Evolutionary conservation across 169 alveolate genomes (phyloP), one percentile per base, ranked within the genome.

Genomic region (Cryptosporidium viatorum): DNA sequence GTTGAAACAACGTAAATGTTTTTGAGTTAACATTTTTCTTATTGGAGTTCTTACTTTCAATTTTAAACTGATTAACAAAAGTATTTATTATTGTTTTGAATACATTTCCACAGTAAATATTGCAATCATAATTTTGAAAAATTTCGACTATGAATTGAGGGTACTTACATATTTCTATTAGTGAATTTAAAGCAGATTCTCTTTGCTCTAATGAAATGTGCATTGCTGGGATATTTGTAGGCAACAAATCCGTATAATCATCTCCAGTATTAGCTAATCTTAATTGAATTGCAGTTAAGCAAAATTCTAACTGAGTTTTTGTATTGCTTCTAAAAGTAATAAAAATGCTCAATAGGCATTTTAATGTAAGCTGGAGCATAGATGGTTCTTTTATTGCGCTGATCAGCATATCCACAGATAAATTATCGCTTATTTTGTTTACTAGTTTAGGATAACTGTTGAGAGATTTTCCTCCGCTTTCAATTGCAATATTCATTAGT

Each of bases 121-220:
- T 48, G 16, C 89, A 80, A 29, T 80, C 89, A 16, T 60, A 80
- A 50, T 80, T 80, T 67, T 80, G 89, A 50, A 62, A 80, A 23
- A 80, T 62, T 29, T 80, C 89, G 12, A 43, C 35, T 18, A 65
- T 18, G n/a, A 80, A 65, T 23, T 60, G 39, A 43, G 80, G 41
- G n/a, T 80, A 74, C 3, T 65, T 65, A 21, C 68, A 80, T 26
- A 80, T 65, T 48, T 80, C 89, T 23, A 62, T 23, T n/a, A 80
- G 21, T 14, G 75, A 80, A 21, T 80, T 50, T 6, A 80, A 41
- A 31, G 89, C 89, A 3, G 59, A 35, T n/a, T 80, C 89, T 4
- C 89, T 37, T 29, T 80, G 73, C 45, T 80, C 89, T 51, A 73
- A 35, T 21, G 86, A 73, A 65, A 45, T 26, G 59, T 48, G 12